These are phyloP conservation scores for Vicia villosa DNA, from an alignment of 306 rosid species.

Conservation along the genomic window DNA sequence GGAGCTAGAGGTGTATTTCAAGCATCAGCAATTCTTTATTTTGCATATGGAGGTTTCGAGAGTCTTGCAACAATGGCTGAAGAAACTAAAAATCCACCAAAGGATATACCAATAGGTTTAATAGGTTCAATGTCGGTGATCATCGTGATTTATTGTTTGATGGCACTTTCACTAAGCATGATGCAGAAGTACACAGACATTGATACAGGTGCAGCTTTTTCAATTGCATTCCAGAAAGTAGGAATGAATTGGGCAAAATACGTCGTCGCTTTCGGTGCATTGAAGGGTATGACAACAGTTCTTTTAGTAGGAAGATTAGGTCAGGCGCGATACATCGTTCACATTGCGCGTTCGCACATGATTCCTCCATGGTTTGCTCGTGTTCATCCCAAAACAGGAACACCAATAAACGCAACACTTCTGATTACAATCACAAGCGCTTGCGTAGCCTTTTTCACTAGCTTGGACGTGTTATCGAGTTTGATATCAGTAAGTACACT, in stretches of 20 bases:
- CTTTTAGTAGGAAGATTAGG: slow-evolving; percentile 63
- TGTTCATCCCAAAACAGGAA: slow-evolving; percentile 77
- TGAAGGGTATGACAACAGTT: slow-evolving; percentile 81
- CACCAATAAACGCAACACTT: slow-evolving; percentile 78
- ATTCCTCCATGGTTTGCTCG: slow-evolving; percentile 85
- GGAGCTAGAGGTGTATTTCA: slow-evolving; percentile 64
- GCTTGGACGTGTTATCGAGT: slow-evolving; percentile 59
- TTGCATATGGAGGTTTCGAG: slow-evolving; percentile 82
- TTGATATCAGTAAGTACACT: slow-evolving; percentile 76
- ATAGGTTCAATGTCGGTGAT: slow-evolving; percentile 75
- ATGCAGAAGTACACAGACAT: slow-evolving; percentile 74
- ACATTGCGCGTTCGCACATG: slow-evolving; percentile 82
- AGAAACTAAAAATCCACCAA: slow-evolving; percentile 74
- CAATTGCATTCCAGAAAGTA: slow-evolving; percentile 62
- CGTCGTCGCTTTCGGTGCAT: slow-evolving; percentile 70
- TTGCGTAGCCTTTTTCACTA: slow-evolving; percentile 64
- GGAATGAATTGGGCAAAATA: slow-evolving; percentile 86
- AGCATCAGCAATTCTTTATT: slow-evolving; percentile 73
- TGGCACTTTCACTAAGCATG: slow-evolving; percentile 74
- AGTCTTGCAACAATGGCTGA: slow-evolving; percentile 72
- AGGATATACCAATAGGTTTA: slow-evolving; percentile 70
- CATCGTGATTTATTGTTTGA: slow-evolving; percentile 65
- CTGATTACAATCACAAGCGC: slow-evolving; percentile 51
- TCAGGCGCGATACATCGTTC: slow-evolving; percentile 65
- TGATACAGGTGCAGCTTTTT: slow-evolving; percentile 63